Percentiles rank a stretch among this genome's conserved stretches.
phyloP scores from a whole-genome alignment of 495 filamentous ascomycete genomes.

The Beverwykella pulmonaria region DNA sequence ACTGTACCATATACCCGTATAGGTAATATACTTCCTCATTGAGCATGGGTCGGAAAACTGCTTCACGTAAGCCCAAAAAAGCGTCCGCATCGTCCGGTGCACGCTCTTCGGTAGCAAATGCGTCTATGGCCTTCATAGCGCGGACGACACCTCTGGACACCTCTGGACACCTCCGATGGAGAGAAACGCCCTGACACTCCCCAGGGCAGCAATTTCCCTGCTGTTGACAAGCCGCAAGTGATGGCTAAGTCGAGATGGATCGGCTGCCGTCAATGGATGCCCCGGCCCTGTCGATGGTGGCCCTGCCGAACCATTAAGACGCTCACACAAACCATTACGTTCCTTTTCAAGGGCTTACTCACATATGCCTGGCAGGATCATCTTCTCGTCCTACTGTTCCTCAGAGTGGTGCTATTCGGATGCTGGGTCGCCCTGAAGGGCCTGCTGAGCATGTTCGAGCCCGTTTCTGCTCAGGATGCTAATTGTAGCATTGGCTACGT shows the following conservation, averaged over 20 bases:
- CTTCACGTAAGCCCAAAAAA: not conserved
- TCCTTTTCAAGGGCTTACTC: not conserved
- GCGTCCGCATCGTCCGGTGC: not conserved
- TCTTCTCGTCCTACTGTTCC: not conserved
- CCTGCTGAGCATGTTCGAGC: slow-evolving; percentile 11
- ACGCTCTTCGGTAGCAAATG: not conserved
- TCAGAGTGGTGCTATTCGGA: not conserved
- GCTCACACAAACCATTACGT: not conserved
- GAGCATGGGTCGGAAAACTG: not conserved
- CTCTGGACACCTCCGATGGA: not conserved
- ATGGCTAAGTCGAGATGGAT: not conserved
- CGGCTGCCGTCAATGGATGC: not conserved
- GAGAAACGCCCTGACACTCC: not conserved
- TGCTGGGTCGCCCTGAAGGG: slow-evolving; percentile 15
- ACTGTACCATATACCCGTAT: not conserved
- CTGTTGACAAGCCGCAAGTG: not conserved
- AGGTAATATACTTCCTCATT: not conserved
- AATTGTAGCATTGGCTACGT: slow-evolving; percentile 36
- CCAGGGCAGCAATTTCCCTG: not conserved
- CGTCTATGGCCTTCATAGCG: not conserved
- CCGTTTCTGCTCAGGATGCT: slow-evolving; percentile 23
- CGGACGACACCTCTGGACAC: not conserved
- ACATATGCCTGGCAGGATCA: not conserved
- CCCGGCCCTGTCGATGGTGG: slow-evolving; percentile 1
- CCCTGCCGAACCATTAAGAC: not conserved